These are phyloP conservation scores for Lactarius evosmus DNA, from an alignment of 768 basidiomycete genomes.

Conservation along the genomic window DNA sequence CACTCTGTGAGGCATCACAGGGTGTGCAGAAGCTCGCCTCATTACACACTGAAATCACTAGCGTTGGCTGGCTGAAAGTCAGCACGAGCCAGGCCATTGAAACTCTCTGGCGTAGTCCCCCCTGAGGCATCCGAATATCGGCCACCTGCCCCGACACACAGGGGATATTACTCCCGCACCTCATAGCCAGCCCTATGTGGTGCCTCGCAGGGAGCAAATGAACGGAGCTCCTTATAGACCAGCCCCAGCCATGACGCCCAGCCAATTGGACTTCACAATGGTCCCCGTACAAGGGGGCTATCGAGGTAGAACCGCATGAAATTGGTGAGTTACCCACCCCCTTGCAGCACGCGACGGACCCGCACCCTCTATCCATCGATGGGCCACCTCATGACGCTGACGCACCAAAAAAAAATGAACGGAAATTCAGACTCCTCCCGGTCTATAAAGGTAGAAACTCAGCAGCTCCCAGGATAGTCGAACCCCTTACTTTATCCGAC, in stretches of 20 bases:
- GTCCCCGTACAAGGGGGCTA: slow-evolving; percentile 1
- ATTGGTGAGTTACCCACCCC: slow-evolving; percentile 18
- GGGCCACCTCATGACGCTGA: slow-evolving; percentile 15
- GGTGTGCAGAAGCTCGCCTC: neutral
- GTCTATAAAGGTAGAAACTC: slow-evolving; percentile 22
- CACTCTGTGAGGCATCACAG: neutral
- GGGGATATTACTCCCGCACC: slow-evolving; percentile 1
- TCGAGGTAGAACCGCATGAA: slow-evolving; percentile 15
- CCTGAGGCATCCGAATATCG: slow-evolving; percentile 5
- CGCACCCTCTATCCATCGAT: slow-evolving; percentile 20
- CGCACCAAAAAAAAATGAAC: slow-evolving; percentile 2
- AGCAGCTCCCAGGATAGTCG: slow-evolving; percentile 17
- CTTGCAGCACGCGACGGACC: slow-evolving; percentile 5
- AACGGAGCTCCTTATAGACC: slow-evolving; percentile 2
- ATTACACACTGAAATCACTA: slow-evolving; percentile 1
- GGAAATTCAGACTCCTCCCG: slow-evolving; percentile 20
- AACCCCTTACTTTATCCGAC: slow-evolving; percentile 19
- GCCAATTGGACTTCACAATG: slow-evolving; percentile 12
- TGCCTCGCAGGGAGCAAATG: slow-evolving; percentile 8
- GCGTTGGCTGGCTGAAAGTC: slow-evolving; percentile 16
- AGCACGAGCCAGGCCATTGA: slow-evolving; percentile 8
- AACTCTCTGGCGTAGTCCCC: slow-evolving; percentile 4
- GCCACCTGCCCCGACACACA: neutral
- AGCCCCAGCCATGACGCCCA: slow-evolving; percentile 4
- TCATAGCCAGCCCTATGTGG: slow-evolving; percentile 3